phyloP scores from a whole-genome alignment of 2,329 filamentous ascomycete species.

The Corinectria fuckeliana region DNA sequence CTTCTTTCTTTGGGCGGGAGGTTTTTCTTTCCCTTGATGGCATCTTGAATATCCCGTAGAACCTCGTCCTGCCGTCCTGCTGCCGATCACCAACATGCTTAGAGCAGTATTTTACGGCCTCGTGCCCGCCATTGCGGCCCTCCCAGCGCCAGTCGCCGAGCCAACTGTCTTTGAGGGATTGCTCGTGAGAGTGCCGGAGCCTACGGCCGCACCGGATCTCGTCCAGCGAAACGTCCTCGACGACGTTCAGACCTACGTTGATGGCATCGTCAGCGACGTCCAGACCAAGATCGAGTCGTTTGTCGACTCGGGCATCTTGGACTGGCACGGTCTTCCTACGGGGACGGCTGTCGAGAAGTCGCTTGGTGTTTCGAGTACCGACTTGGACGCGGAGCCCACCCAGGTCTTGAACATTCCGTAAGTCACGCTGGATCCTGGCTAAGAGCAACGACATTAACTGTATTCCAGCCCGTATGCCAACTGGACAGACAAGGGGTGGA shows the following conservation, averaged over 20 bases:
- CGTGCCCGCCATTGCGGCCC: conserved; percentile 30
- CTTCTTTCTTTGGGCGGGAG: neutral
- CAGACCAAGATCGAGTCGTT: conserved; percentile 65
- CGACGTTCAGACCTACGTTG: conserved; percentile 57
- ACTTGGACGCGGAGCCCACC: conserved; percentile 69
- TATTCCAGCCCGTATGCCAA: conserved; percentile 67
- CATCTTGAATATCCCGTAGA: neutral
- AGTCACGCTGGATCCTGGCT: conserved; percentile 24
- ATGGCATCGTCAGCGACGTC: conserved; percentile 56
- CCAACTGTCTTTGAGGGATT: conserved; percentile 25
- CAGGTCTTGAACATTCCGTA: conserved; percentile 74
- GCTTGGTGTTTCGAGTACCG: conserved; percentile 63
- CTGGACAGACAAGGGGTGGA: conserved; percentile 80
- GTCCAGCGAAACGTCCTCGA: conserved; percentile 44
- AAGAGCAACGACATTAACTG: neutral
- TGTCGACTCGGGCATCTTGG: conserved; percentile 68
- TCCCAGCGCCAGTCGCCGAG: conserved; percentile 30
- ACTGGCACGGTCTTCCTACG: conserved; percentile 72
- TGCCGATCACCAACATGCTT: conserved; percentile 21
- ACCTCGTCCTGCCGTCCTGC: neutral
- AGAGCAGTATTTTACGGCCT: conserved; percentile 30
- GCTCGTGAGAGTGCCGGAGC: conserved; percentile 30
- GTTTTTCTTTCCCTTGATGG: no score
- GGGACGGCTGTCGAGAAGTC: conserved; percentile 66
- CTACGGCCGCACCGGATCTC: conserved; percentile 33